These are phyloP conservation scores for Escallonia rubra DNA, from an alignment of 129 eudicot genomes.

Conservation along the genomic window DNA sequence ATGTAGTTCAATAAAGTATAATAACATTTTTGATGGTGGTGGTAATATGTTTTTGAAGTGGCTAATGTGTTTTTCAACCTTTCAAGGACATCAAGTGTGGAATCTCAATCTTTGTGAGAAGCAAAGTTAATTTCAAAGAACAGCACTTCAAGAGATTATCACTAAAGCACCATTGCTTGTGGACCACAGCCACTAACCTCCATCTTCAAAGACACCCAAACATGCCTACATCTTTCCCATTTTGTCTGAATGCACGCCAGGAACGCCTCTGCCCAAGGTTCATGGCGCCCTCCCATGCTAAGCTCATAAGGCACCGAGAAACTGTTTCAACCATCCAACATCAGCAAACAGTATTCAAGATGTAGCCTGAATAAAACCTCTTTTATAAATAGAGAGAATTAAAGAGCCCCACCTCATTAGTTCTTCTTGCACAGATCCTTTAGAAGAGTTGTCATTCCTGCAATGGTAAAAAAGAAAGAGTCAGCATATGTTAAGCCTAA, in stretches of 20 bases:
- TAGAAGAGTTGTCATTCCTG: conserved; percentile 45
- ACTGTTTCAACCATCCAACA: conserved; percentile 32
- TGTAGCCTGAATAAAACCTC: neutral
- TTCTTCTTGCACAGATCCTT: conserved; percentile 54
- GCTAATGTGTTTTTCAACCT: no score
- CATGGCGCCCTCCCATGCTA: conserved; percentile 69
- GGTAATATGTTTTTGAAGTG: no score
- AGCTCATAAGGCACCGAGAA: conserved; percentile 86
- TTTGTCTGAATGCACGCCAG: conserved; percentile 35
- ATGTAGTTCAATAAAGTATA: no score
- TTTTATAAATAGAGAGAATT: neutral
- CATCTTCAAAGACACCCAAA: conserved; percentile 72
- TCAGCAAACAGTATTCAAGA: conserved; percentile 3
- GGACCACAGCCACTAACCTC: conserved; percentile 77
- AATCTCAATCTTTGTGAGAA: no score
- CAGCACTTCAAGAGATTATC: neutral
- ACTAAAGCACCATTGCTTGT: conserved; percentile 68
- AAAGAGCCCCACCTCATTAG: conserved; percentile 58
- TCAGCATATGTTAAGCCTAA: conserved; percentile 10
- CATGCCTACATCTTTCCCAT: conserved; percentile 56
- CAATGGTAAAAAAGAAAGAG: conserved; percentile 13
- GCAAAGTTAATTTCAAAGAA: no score
- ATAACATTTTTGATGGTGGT: no score
- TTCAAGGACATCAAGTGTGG: no score
- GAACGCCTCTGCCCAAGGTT: conserved; percentile 67